Evolutionary conservation across 2,329 filamentous ascomycete genomes (phyloP).

Genomic region (Colletotrichum agaves): DNA sequence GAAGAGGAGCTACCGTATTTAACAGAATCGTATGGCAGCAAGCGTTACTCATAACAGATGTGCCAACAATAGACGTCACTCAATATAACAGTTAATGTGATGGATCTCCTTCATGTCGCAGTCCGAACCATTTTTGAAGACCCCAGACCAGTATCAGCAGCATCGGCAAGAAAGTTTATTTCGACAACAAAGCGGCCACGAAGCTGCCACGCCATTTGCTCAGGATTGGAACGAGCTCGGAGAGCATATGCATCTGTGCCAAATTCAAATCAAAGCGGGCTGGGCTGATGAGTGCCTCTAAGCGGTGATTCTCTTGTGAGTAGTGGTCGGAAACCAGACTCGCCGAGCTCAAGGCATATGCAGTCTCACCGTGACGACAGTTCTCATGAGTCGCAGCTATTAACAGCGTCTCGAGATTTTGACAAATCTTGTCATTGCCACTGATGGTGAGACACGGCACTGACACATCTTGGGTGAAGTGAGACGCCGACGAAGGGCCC

Average conservation of each 20-base stretch:
- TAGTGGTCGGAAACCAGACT: not conserved
- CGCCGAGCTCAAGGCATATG: no score
- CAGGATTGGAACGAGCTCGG: not conserved
- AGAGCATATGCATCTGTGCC: not conserved
- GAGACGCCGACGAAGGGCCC: conserved; percentile 16
- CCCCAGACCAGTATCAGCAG: no score
- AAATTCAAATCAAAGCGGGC: not conserved
- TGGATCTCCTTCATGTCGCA: no score
- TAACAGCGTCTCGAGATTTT: not conserved
- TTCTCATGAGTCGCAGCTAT: no score
- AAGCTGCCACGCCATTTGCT: not conserved
- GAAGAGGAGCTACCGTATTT: no score
- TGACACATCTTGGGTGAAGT: conserved; percentile 5
- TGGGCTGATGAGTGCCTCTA: not conserved
- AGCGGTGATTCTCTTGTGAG: not conserved
- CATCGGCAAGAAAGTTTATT: not conserved
- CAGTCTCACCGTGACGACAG: no score
- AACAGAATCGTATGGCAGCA: no score
- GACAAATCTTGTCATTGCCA: conserved; percentile 23
- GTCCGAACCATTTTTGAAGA: no score
- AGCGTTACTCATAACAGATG: no score
- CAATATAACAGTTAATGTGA: no score
- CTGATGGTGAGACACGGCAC: conserved; percentile 18
- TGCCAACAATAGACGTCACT: no score
- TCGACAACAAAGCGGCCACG: not conserved